phyloP scores from a whole-genome alignment of 1,139 yeast species.

The Zygoascus hellenicus region DNA sequence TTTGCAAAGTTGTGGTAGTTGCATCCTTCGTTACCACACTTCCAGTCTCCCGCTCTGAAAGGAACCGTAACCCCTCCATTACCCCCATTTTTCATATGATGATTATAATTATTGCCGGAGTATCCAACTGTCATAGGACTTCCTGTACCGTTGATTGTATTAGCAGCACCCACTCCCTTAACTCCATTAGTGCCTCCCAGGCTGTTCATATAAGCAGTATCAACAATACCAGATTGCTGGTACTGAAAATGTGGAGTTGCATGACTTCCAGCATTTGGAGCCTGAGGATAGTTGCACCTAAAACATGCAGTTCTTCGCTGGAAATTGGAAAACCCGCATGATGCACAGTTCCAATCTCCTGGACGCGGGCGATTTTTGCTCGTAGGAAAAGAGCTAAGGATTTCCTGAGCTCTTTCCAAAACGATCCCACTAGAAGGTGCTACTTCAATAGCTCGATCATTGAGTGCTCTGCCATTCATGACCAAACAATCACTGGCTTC shows the following conservation, averaged over 20 bases:
- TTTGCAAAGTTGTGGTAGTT: constrained; percentile 92
- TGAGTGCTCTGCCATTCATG: constrained; percentile 73
- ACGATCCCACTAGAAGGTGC: constrained; percentile 79
- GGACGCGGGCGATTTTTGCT: constrained; percentile 90
- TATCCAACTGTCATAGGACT: no score
- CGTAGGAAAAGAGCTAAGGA: constrained; percentile 79
- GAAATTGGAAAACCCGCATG: constrained; percentile 92
- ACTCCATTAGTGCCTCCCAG: no score
- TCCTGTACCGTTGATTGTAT: no score
- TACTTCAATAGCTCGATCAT: constrained; percentile 73
- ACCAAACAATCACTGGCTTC: constrained; percentile 74
- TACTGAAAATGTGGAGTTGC: constrained; percentile 1
- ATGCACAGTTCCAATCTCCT: constrained; percentile 97
- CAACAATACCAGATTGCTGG: background rate
- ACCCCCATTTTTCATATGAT: constrained; percentile 1
- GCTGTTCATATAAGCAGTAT: no score
- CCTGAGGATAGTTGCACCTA: constrained; percentile 79
- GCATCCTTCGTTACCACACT: constrained; percentile 72
- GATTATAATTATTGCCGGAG: background rate
- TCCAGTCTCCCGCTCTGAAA: constrained; percentile 97
- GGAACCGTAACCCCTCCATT: constrained; percentile 49
- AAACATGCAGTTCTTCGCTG: constrained; percentile 94
- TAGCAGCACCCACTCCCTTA: no score
- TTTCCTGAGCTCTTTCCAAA: constrained; percentile 73
- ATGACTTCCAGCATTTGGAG: constrained; percentile 41